Percentiles rank a stretch among this genome's conserved stretches.
Evolutionary conservation across 176 grass and related monocot species (phyloP).

Genomic region (Eleusine coracana): DNA sequence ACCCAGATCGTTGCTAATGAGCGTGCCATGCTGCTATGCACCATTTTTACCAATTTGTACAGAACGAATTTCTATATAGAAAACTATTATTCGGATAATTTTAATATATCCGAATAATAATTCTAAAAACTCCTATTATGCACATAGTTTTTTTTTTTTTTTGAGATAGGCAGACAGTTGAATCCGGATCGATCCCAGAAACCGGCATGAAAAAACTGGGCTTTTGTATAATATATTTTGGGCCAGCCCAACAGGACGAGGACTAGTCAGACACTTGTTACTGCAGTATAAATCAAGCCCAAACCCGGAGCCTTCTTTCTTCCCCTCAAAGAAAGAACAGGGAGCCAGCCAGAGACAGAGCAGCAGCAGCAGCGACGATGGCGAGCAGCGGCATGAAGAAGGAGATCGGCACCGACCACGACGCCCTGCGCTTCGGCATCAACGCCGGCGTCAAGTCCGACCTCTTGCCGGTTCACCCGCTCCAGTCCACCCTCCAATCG

Average conservation of each 20-base stretch:
- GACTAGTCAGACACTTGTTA: not conserved
- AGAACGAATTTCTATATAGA: no score
- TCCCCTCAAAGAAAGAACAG: conserved; percentile 42
- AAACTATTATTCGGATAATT: not conserved
- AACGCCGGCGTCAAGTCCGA: conserved; percentile 54
- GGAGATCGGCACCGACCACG: conserved; percentile 53
- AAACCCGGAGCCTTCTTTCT: not conserved
- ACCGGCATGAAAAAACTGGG: not conserved
- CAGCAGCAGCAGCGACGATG: conserved; percentile 26
- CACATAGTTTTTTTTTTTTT: not conserved
- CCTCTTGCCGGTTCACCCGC: conserved; percentile 48
- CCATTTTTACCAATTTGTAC: no score
- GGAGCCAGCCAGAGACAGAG: not conserved
- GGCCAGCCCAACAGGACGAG: not conserved
- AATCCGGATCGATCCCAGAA: not conserved
- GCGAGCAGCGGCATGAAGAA: conserved; percentile 53
- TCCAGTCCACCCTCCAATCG: conserved; percentile 52
- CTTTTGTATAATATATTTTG: not conserved
- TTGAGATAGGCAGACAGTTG: no score
- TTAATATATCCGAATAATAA: not conserved
- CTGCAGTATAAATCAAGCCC: not conserved
- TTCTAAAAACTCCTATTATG: no score
- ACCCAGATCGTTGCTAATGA: no score
- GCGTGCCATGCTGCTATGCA: no score
- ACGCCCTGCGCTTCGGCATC: conserved; percentile 59